Evolutionary conservation across 768 basidiomycete genomes (phyloP).

Genomic region (Tephrocybe sp.): DNA sequence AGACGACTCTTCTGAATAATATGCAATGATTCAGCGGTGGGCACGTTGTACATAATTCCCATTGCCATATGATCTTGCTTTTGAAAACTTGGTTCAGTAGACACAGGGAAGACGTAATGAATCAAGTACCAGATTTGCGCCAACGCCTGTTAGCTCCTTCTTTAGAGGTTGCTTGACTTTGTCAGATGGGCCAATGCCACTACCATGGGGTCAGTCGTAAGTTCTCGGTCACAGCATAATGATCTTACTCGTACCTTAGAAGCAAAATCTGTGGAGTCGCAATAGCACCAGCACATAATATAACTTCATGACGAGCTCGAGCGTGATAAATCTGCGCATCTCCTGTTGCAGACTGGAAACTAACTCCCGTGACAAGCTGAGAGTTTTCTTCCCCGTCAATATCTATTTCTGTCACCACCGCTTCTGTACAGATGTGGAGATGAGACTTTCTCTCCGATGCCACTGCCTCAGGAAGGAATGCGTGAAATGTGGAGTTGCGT

Average conservation of each 20-base stretch:
- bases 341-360: background rate
- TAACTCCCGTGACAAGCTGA: background rate
- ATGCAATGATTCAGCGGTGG: background rate
- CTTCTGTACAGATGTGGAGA: constrained; percentile 13
- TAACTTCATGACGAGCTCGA: constrained; percentile 7
- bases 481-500: constrained; percentile 17
- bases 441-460: constrained; percentile 2
- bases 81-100: background rate
- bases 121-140: constrained; percentile 1
- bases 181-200: background rate
- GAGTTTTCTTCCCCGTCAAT: background rate
- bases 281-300: constrained; percentile 8
- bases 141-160: constrained; percentile 2
- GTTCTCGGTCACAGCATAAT: background rate
- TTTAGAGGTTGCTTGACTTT: constrained; percentile 5
- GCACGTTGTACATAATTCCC: constrained; percentile 8
- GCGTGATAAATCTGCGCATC: background rate
- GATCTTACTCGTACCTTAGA: background rate
- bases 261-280: constrained; percentile 11
- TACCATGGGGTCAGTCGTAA: background rate
- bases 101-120: background rate
- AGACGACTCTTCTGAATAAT: constrained; percentile 2
- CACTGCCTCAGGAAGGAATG: constrained; percentile 16
- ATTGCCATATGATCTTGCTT: constrained; percentile 5
- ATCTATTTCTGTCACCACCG: constrained; percentile 6